These are phyloP conservation scores for Trypanosoma grayi DNA, from an alignment of 208 protist species.

Conservation along the genomic window DNA sequence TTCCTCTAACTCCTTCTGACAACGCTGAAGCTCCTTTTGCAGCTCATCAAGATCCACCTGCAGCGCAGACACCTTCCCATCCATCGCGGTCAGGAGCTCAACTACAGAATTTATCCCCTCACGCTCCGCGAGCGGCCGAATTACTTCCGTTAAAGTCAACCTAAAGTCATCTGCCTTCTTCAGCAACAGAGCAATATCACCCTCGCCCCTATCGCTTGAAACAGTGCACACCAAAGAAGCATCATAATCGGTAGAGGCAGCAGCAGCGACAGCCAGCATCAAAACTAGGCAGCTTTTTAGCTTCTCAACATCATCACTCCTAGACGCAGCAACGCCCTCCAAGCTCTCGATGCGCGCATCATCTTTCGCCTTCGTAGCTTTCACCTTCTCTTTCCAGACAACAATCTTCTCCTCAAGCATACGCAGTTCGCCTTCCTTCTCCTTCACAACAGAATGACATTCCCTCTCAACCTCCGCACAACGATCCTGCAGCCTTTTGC, in stretches of 20 bases:
- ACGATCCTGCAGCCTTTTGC: not conserved
- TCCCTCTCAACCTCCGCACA: not conserved
- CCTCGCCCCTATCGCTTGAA: not conserved
- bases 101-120: not conserved
- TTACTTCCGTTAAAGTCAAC: not conserved
- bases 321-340: not conserved
- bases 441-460: constrained; percentile 11
- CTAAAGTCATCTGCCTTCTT: not conserved
- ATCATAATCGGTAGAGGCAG: not conserved
- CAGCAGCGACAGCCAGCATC: not conserved
- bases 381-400: constrained; percentile 73
- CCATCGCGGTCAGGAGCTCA: not conserved
- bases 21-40: constrained; percentile 4
- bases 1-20: not conserved
- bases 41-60: constrained; percentile 12
- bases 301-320: not conserved
- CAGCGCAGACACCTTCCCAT: constrained; percentile 9
- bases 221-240: too few species aligned
- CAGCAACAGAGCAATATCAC: not conserved
- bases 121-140: not conserved
- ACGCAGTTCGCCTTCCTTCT: constrained; percentile 34
- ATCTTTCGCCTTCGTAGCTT: constrained; percentile 44
- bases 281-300: not conserved
- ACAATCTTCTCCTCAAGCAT: constrained; percentile 42
- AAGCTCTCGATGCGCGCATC: constrained; percentile 38